phyloP scores from a whole-genome alignment of 1,284 basidiomycete genomes.

The Prillingera fragicola region DNA sequence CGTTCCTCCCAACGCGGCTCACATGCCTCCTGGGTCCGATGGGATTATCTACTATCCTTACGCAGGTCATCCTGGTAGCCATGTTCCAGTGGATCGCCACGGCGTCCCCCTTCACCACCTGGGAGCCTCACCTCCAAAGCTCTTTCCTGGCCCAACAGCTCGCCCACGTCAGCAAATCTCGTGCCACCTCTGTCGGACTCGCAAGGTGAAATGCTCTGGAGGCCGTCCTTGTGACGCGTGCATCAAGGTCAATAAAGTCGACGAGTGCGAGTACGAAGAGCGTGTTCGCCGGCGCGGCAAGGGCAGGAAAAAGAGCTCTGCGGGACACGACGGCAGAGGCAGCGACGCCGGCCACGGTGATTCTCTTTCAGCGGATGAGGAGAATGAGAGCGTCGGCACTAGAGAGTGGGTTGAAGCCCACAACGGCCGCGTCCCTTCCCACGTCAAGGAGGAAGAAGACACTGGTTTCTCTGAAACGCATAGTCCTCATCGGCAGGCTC shows the following conservation, averaged over 20 bases:
- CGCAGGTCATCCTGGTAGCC: too few species aligned
- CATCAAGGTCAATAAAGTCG: conserved; percentile 22
- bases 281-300: conserved; percentile 35
- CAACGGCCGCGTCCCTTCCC: background rate
- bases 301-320: conserved; percentile 21
- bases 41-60: too few species aligned
- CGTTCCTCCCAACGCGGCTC: too few species aligned
- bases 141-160: too few species aligned
- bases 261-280: conserved; percentile 33
- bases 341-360: background rate
- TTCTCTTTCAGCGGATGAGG: too few species aligned
- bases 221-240: conserved; percentile 35
- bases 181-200: conserved; percentile 35
- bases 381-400: background rate
- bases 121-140: too few species aligned
- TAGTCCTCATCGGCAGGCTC: too few species aligned
- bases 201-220: conserved; percentile 42
- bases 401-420: too few species aligned
- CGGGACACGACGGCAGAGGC: background rate
- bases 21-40: too few species aligned
- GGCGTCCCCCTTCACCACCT: too few species aligned
- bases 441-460: background rate
- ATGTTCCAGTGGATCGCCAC: too few species aligned
- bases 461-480: too few species aligned
- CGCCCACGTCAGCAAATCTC: conserved; percentile 32